Conservation (phyloP, 192 early-diverging fungal species). For the Dissophora globulifera region DNA sequence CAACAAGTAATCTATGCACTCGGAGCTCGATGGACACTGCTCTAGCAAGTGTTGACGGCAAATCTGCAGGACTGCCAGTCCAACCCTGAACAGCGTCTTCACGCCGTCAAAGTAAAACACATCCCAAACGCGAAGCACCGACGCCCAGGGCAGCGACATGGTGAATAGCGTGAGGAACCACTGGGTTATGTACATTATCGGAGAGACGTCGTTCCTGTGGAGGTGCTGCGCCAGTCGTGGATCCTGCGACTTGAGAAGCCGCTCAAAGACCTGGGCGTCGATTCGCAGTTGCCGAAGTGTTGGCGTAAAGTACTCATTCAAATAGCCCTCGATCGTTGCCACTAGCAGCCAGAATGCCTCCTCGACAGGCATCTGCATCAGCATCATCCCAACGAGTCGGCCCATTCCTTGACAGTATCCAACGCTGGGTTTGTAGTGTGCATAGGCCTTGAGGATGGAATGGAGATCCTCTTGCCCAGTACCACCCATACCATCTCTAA, state of each 20-base stretch:
- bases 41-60: constrained; percentile 72
- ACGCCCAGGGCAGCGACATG: constrained; percentile 85
- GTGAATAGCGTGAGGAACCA: constrained; percentile 97
- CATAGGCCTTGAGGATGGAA: constrained; percentile 86
- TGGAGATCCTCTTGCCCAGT: constrained; percentile 82
- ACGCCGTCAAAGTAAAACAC: constrained; percentile 87
- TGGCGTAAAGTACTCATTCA: constrained; percentile 81
- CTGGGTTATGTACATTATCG: constrained; percentile 90
- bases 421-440: constrained; percentile 83
- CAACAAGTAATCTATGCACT: constrained; percentile 79
- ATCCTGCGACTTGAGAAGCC: constrained; percentile 73
- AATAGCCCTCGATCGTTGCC: constrained; percentile 73
- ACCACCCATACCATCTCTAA: constrained; percentile 69
- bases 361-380: constrained; percentile 89
- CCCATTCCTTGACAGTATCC: constrained; percentile 99
- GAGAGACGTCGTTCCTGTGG: constrained; percentile 78
- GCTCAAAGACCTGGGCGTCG: constrained; percentile 86
- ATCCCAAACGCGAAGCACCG: constrained; percentile 93
- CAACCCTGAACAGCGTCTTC: constrained; percentile 86
- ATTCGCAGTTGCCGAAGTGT: constrained; percentile 78
- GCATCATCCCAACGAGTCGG: constrained; percentile 87
- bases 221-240: constrained; percentile 75
- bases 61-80: constrained; percentile 77
- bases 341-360: constrained; percentile 92
- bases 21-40: constrained; percentile 77